phyloP scores from a whole-genome alignment of 495 filamentous ascomycete genomes.

The Neurospora sublineolata region DNA sequence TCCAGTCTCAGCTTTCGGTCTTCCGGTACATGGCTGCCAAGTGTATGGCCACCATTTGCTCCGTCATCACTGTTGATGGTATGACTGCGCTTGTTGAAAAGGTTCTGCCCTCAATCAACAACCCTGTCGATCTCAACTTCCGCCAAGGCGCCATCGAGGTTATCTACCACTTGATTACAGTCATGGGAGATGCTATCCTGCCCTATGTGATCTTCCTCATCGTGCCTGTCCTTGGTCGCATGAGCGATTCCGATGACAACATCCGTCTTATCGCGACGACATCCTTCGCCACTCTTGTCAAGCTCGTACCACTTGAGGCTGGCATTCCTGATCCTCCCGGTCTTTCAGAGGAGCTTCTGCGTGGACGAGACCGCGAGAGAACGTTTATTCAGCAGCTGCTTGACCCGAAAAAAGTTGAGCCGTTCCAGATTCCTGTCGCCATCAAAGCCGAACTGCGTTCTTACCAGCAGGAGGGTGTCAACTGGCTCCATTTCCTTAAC shows the following conservation, averaged over 20 bases:
- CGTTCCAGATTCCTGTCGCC: conserved; percentile 83
- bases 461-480: conserved; percentile 97
- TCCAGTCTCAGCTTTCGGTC: conserved; percentile 77
- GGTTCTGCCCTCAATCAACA: conserved; percentile 80
- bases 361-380: conserved; percentile 81
- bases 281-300: conserved; percentile 92
- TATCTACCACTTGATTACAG: conserved; percentile 90
- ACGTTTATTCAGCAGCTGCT: conserved; percentile 96
- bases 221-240: conserved; percentile 94
- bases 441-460: conserved; percentile 94
- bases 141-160: conserved; percentile 90
- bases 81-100: conserved; percentile 95
- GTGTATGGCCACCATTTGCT: conserved; percentile 94
- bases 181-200: conserved; percentile 93
- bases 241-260: conserved; percentile 97
- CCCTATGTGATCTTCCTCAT: conserved; percentile 99
- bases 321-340: conserved; percentile 95
- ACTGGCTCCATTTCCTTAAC: conserved; percentile 97
- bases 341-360: conserved; percentile 73
- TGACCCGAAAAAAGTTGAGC: conserved; percentile 88
- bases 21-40: conserved; percentile 95
- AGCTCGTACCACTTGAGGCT: conserved; percentile 95
- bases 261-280: conserved; percentile 90
- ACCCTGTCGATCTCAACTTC: conserved; percentile 69
- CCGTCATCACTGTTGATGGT: conserved; percentile 82